Base-by-base conservation (phyloP, 148 eudicot species). In the Fagopyrum tataricum region DNA sequence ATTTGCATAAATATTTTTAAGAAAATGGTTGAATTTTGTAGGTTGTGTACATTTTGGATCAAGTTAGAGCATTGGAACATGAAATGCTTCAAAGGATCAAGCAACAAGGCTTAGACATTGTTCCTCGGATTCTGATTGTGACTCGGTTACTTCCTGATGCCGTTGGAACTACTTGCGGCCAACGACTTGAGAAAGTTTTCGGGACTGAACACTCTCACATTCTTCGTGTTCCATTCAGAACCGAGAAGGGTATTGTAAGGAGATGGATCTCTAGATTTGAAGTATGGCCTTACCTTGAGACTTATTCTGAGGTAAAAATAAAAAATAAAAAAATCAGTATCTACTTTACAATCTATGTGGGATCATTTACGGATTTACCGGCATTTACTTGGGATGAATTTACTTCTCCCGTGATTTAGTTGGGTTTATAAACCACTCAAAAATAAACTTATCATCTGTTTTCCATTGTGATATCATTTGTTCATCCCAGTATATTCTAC, bases 271-370 rank as follows among this genome's bases (percentile, higher is more conserved):
- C 99, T 46, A 87, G 99, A 4, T 95, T 95, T 39, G 99, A 95
- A 81, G 99, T 95, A 61, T 95, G 99, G 99, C 99, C 99, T 37
- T 91, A 95, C 90, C 90, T 95, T 9, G 99, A 91, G 78, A 91
- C 92, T 48, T 95, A 84, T 96, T 87, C 93, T 26, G 97, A 91
- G 93, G 98, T 94, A 72, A 78, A 5, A 18, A 56, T 12, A 43
- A 2, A 14, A 4, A 14, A 47, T 1, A 44, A 71, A 6, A 26
- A n/a, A 7, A 0, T 0, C 24, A n/a, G 37, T 1, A 31, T 12
- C 18, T 4, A 6, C 43, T 47, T 52, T 52, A 11, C 42, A 31
- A 31, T 31, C 37, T 2, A 31, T 31, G 1, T 31, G 37, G 37
- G 37, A 12, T 43, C 8, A 14, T 13, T 26, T 66, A 26, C n/a